These are phyloP conservation scores for Podospora pseudocomata DNA, from an alignment of 495 filamentous ascomycete genomes.

Conservation along the genomic window DNA sequence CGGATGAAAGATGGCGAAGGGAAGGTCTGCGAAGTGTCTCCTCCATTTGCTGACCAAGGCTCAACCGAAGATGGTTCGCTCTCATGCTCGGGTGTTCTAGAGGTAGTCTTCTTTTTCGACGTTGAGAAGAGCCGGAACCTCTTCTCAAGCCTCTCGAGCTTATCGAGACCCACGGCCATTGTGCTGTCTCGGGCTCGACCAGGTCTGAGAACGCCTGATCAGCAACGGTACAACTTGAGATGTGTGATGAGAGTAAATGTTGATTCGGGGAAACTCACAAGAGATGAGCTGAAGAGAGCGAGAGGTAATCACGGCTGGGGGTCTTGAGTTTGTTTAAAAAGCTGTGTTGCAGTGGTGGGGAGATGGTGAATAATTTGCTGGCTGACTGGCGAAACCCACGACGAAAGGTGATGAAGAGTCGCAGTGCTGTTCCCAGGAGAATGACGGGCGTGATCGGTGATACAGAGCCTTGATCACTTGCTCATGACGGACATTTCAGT, in stretches of 20 bases:
- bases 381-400: neutral
- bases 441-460: neutral
- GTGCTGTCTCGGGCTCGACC: neutral
- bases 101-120: slow-evolving; percentile 18
- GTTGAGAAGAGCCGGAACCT: slow-evolving; percentile 29
- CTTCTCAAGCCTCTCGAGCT: slow-evolving; percentile 26
- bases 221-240: neutral
- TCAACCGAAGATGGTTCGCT: slow-evolving; percentile 6
- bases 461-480: neutral
- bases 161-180: slow-evolving; percentile 28
- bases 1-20: slow-evolving; percentile 47
- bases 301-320: neutral
- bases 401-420: neutral
- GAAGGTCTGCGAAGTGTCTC: slow-evolving; percentile 27
- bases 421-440: neutral
- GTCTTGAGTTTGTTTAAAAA: neutral
- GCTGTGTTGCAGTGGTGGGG: neutral
- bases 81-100: neutral
- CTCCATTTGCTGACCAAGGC: slow-evolving; percentile 2
- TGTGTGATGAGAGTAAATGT: neutral
- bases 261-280: neutral
- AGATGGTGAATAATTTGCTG: too few species aligned
- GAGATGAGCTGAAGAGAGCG: neutral
- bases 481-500: neutral
- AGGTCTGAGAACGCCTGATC: neutral